A percentile compares a stretch with the other conserved stretches of the same genome.
These are phyloP conservation scores for Diaporthe destruens DNA, from an alignment of 2,329 filamentous ascomycete species.

Conservation along the genomic window DNA sequence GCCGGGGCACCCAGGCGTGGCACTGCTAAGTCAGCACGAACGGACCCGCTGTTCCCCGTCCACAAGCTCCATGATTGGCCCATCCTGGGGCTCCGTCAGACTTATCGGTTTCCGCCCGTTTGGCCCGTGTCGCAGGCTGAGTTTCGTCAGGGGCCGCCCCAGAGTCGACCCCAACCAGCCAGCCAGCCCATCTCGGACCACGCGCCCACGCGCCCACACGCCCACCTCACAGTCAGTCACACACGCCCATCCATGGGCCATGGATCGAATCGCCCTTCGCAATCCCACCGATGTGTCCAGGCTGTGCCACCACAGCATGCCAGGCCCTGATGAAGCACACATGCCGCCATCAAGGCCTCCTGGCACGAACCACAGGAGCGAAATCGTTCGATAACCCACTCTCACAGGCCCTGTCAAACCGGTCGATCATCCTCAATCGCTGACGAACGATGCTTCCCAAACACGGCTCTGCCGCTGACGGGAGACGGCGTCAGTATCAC, in stretches of 20 bases:
- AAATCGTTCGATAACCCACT: slow-evolving; percentile 55
- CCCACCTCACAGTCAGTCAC: neutral
- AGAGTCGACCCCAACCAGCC: slow-evolving; percentile 11
- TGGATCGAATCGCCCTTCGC: slow-evolving; percentile 13
- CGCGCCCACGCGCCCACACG: neutral
- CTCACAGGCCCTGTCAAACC: slow-evolving; percentile 41
- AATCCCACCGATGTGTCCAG: neutral
- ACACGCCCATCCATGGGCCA: neutral
- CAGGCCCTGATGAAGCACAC: slow-evolving; percentile 23
- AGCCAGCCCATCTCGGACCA: slow-evolving; percentile 6
- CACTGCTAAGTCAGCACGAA: slow-evolving; percentile 25
- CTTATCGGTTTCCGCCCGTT: slow-evolving; percentile 30
- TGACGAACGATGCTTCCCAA: slow-evolving; percentile 31
- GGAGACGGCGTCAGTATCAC: slow-evolving; percentile 33
- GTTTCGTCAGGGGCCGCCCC: slow-evolving; percentile 30
- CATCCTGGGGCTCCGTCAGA: neutral
- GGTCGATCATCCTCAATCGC: slow-evolving; percentile 47
- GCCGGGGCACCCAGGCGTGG: slow-evolving; percentile 30
- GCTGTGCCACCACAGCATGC: slow-evolving; percentile 4
- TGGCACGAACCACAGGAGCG: slow-evolving; percentile 30
- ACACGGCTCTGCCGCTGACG: slow-evolving; percentile 32
- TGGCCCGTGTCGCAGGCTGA: slow-evolving; percentile 32
- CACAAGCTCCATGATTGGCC: slow-evolving; percentile 20
- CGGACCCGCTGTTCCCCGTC: neutral
- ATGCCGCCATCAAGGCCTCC: slow-evolving; percentile 23